Percentiles rank a stretch among this genome's conserved stretches.
Conservation (phyloP, 1,284 basidiomycete species). For the Ceratobasidium sp. region DNA sequence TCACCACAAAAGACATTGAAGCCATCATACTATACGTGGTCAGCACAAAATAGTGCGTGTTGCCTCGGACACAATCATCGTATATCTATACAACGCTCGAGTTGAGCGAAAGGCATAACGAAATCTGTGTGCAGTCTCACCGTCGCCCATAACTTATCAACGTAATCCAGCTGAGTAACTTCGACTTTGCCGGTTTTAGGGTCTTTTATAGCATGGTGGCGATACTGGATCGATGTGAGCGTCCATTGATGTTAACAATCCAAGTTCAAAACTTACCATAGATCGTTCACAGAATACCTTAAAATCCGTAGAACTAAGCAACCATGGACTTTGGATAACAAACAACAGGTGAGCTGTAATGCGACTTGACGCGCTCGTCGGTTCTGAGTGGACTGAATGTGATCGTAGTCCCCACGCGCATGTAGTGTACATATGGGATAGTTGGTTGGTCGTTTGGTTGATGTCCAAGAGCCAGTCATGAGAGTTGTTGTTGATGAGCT, state of each 20-base stretch:
- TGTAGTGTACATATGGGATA: conserved; percentile 32
- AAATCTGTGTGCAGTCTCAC: conserved; percentile 7
- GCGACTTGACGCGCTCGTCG: neutral
- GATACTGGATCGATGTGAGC: conserved; percentile 15
- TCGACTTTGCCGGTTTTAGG: conserved; percentile 40
- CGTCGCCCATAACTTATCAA: conserved; percentile 40
- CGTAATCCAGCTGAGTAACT: conserved; percentile 32
- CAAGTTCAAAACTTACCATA: conserved; percentile 12
- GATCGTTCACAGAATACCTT: conserved; percentile 38
- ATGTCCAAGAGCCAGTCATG: conserved; percentile 30
- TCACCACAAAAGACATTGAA: neutral
- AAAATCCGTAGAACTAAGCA: conserved; percentile 27
- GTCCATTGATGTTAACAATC: neutral
- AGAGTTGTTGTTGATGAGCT: conserved; percentile 33
- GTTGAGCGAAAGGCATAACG: neutral
- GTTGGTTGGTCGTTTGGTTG: conserved; percentile 38
- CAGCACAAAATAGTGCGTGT: conserved; percentile 37
- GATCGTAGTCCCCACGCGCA: conserved; percentile 34
- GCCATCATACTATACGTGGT: conserved; percentile 32
- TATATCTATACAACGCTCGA: conserved; percentile 23
- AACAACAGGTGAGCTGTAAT: conserved; percentile 26
- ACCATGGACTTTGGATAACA: conserved; percentile 36
- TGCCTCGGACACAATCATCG: conserved; percentile 39
- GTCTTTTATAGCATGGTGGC: conserved; percentile 36
- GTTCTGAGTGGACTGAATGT: neutral